Evolutionary conservation across 2,329 filamentous ascomycete species (phyloP).

Genomic region (Pseudocercospora fuligena): DNA sequence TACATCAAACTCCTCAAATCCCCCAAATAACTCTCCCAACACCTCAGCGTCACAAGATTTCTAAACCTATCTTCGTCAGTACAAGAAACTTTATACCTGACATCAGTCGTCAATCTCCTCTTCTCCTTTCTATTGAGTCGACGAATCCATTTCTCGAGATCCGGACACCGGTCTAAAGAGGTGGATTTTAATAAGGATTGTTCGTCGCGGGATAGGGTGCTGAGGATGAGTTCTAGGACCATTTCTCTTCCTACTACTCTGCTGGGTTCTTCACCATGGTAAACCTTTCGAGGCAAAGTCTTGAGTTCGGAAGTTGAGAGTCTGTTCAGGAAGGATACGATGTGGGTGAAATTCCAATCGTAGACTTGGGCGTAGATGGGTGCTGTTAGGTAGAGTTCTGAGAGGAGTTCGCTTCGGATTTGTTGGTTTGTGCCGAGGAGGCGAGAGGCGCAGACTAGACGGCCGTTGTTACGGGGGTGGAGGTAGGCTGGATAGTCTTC

Average conservation of each 20-base stretch:
- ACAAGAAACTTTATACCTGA: background rate
- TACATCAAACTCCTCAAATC: background rate
- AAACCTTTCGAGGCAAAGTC: background rate
- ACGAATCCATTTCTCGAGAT: slow-evolving; percentile 2
- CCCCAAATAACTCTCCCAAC: slow-evolving; percentile 3
- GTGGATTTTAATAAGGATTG: background rate
- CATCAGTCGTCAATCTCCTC: background rate
- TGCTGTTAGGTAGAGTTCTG: background rate
- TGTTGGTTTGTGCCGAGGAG: slow-evolving; percentile 8
- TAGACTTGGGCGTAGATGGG: background rate
- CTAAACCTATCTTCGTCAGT: background rate
- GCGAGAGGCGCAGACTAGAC: background rate
- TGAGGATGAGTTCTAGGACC: background rate
- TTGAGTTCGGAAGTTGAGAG: slow-evolving; percentile 3
- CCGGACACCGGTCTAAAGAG: background rate
- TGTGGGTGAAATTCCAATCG: slow-evolving; percentile 2
- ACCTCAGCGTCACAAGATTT: slow-evolving; percentile 4
- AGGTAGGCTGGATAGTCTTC: slow-evolving; percentile 3
- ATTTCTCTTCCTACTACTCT: background rate
- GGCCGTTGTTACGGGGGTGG: background rate
- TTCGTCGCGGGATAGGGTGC: background rate
- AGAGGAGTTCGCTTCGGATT: background rate
- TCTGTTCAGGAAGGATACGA: slow-evolving; percentile 8
- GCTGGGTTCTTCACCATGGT: background rate
- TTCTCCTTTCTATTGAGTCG: background rate